phyloP scores from a whole-genome alignment of 2,329 filamentous ascomycete species.

The Aureobasidium sp. region DNA sequence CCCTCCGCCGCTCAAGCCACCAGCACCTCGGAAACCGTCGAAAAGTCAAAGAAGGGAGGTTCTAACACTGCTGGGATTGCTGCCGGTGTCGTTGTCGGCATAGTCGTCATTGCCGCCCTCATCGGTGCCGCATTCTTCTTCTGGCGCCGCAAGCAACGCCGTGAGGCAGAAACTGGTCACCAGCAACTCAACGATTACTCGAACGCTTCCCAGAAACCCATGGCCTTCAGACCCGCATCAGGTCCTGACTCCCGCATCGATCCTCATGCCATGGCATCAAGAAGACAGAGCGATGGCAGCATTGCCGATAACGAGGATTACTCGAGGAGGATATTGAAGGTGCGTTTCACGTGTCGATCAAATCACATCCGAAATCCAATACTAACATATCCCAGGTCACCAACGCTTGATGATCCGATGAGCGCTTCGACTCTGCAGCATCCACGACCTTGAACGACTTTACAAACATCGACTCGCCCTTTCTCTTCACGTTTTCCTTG shows the following conservation, averaged over 20 bases:
- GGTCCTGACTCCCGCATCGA: constrained; percentile 75
- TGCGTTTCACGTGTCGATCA: constrained; percentile 34
- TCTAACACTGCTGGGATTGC: constrained; percentile 68
- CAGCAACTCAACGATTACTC: constrained; percentile 71
- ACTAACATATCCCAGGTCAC: constrained; percentile 14
- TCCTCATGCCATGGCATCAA: constrained; percentile 68
- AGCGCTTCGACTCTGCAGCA: constrained; percentile 40
- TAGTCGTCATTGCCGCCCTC: constrained; percentile 61
- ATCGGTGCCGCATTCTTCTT: constrained; percentile 64
- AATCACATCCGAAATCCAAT: constrained; percentile 14
- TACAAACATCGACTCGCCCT: constrained; percentile 37
- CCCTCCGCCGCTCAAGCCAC: constrained; percentile 24
- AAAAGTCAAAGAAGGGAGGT: constrained; percentile 28
- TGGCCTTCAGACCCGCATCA: constrained; percentile 37
- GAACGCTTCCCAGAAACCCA: constrained; percentile 55
- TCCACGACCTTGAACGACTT: constrained; percentile 43
- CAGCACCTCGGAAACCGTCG: constrained; percentile 45
- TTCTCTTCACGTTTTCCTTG: constrained; percentile 17
- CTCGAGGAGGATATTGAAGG: constrained; percentile 90
- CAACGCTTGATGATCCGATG: constrained; percentile 13
- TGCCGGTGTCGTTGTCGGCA: constrained; percentile 77
- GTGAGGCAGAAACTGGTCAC: constrained; percentile 73
- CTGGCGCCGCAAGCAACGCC: constrained; percentile 62
- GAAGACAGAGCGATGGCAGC: constrained; percentile 85
- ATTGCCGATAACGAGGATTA: constrained; percentile 98